Conservation (phyloP, 129 eudicot genomes). For the Rutidosis leptorrhynchoides region DNA sequence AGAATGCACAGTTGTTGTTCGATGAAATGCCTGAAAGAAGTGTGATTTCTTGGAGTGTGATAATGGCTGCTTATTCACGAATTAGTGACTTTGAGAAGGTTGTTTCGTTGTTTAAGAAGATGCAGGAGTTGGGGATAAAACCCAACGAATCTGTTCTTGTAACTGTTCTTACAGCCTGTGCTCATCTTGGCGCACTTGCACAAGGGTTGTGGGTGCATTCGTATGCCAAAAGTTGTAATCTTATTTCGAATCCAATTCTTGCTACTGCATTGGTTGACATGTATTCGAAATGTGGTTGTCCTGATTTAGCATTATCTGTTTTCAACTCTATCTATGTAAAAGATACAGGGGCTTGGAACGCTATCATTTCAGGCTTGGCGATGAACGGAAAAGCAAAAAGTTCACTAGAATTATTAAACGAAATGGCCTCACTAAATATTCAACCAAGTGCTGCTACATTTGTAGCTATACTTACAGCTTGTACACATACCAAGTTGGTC, state of each 20-base stretch:
- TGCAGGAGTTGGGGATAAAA: slow-evolving; percentile 37
- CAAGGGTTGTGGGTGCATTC: slow-evolving; percentile 62
- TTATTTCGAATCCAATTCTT: slow-evolving; percentile 38
- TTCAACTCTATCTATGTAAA: slow-evolving; percentile 36
- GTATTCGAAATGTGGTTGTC: slow-evolving; percentile 63
- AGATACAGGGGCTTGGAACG: slow-evolving; percentile 56
- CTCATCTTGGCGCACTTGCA: slow-evolving; percentile 55
- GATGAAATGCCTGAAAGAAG: slow-evolving; percentile 60
- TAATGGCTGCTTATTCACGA: slow-evolving; percentile 53
- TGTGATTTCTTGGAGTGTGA: slow-evolving; percentile 59
- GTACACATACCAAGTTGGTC: slow-evolving; percentile 56
- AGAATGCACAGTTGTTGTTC: slow-evolving; percentile 46
- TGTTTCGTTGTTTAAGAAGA: slow-evolving; percentile 29
- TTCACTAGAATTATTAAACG: slow-evolving; percentile 36
- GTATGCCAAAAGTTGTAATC: slow-evolving; percentile 39
- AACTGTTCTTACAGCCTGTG: slow-evolving; percentile 60
- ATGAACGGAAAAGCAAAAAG: slow-evolving; percentile 50
- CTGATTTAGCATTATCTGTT: slow-evolving; percentile 42
- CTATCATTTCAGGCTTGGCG: slow-evolving; percentile 54
- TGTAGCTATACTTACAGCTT: slow-evolving; percentile 52
- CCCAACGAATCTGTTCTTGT: slow-evolving; percentile 54
- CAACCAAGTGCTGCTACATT: slow-evolving; percentile 50
- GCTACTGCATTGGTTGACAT: slow-evolving; percentile 64
- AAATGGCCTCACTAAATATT: slow-evolving; percentile 35
- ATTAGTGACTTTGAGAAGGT: slow-evolving; percentile 40